A percentile compares a stretch with the other conserved stretches of the same genome.
phyloP scores from a whole-genome alignment of 306 rosid species.

The Rubus idaeus region DNA sequence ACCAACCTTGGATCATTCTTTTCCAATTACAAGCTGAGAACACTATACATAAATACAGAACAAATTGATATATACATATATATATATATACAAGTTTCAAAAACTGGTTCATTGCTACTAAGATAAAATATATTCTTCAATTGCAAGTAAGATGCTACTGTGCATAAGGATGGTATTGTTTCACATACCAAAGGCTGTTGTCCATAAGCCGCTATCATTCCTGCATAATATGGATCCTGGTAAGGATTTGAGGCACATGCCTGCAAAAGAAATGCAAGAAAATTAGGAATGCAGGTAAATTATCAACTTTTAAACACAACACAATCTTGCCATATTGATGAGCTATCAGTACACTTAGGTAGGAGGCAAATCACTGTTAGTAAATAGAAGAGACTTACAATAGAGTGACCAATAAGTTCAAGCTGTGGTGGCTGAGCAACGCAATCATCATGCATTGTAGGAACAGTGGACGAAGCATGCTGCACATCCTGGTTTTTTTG shows the following conservation, averaged over 20 bases:
- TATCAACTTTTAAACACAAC: conserved; percentile 14
- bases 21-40: neutral
- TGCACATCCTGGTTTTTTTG: conserved; percentile 59
- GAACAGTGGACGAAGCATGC: conserved; percentile 50
- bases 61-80: neutral
- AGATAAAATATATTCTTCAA: neutral
- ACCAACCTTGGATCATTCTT: neutral
- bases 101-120: neutral
- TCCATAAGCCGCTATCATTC: conserved; percentile 88
- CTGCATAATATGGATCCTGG: conserved; percentile 80
- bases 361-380: neutral
- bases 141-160: neutral
- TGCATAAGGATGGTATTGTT: neutral
- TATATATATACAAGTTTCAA: too few species aligned
- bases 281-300: conserved; percentile 22
- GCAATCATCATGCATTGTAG: conserved; percentile 51
- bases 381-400: conserved; percentile 48
- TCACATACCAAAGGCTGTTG: conserved; percentile 77
- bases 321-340: conserved; percentile 22
- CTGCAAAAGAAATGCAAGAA: conserved; percentile 52
- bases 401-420: conserved; percentile 95
- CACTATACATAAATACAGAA: neutral
- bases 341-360: conserved; percentile 1
- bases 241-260: conserved; percentile 90
- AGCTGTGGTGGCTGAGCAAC: conserved; percentile 66